Percentiles rank a stretch among this genome's conserved stretches.
Evolutionary conservation across 1,284 basidiomycete species (phyloP).

Genomic region (Apiotrichum veenhuisii): DNA sequence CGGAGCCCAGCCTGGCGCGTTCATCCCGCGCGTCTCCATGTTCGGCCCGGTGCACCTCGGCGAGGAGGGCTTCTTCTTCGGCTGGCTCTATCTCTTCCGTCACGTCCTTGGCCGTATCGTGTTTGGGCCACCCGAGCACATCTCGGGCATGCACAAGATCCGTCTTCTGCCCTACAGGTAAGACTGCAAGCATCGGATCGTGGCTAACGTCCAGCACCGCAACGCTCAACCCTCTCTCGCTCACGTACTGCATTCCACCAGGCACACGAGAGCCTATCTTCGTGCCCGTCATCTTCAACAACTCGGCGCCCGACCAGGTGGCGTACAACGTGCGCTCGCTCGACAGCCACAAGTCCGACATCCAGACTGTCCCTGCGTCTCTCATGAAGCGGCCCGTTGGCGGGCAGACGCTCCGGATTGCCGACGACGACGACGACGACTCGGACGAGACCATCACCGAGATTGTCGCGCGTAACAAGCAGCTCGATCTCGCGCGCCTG

Average conservation of each 20-base stretch:
- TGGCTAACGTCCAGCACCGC: constrained; percentile 33
- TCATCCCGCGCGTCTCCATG: constrained; percentile 30
- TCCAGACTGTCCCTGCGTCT: constrained; percentile 24
- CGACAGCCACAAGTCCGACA: constrained; percentile 20
- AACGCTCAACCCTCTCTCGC: constrained; percentile 46
- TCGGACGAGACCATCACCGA: constrained; percentile 56
- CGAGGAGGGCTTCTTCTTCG: constrained; percentile 22
- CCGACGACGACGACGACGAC: constrained; percentile 47
- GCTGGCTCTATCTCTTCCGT: constrained; percentile 8
- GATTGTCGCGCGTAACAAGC: constrained; percentile 16
- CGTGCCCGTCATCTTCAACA: constrained; percentile 68
- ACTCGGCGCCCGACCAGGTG: constrained; percentile 71
- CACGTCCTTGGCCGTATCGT: constrained; percentile 7
- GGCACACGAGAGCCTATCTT: constrained; percentile 35
- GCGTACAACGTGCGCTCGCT: constrained; percentile 74
- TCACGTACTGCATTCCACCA: constrained; percentile 46
- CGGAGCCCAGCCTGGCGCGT: constrained; percentile 26
- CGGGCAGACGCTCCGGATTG: constrained; percentile 21
- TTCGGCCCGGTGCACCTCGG: constrained; percentile 25
- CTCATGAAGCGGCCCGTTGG: constrained; percentile 27
- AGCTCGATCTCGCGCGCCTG: constrained; percentile 50
- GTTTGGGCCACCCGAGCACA: constrained; percentile 30
- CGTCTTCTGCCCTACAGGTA: constrained; percentile 35
- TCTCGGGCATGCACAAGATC: constrained; percentile 43
- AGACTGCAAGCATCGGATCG: constrained; percentile 18